Evolutionary conservation across 169 alveolate species (phyloP).

Genomic region (Cryptosporidium muris): DNA sequence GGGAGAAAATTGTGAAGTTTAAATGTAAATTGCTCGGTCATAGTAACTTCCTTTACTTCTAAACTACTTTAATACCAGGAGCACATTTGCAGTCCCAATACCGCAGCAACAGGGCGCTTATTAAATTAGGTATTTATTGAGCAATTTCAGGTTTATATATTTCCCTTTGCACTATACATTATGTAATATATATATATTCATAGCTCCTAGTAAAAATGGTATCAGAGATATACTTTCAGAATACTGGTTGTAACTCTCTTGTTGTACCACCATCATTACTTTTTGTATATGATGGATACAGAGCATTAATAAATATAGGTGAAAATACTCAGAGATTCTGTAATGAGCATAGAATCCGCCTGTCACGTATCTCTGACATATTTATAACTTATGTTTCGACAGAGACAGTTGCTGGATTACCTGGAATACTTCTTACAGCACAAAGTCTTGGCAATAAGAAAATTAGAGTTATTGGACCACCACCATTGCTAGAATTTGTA

Average conservation of each 20-base stretch:
- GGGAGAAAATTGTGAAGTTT: too few species aligned
- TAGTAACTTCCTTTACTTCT: too few species aligned
- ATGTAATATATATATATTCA: too few species aligned
- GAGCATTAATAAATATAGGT: slow-evolving; percentile 83
- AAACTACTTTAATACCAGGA: too few species aligned
- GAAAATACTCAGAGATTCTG: slow-evolving; percentile 84
- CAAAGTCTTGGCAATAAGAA: slow-evolving; percentile 77
- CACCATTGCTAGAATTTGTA: slow-evolving; percentile 39
- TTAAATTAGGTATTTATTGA: neutral
- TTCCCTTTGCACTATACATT: neutral
- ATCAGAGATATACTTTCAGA: slow-evolving; percentile 78
- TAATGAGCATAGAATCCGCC: slow-evolving; percentile 80
- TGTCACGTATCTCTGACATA: slow-evolving; percentile 76
- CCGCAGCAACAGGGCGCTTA: neutral
- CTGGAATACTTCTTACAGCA: slow-evolving; percentile 82
- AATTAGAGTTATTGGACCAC: slow-evolving; percentile 82
- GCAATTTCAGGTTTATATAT: neutral
- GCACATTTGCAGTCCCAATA: neutral
- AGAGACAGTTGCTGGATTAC: slow-evolving; percentile 81
- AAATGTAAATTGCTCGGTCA: too few species aligned
- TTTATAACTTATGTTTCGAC: slow-evolving; percentile 79
- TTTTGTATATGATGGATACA: slow-evolving; percentile 77
- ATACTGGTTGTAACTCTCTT: slow-evolving; percentile 80
- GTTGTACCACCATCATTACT: slow-evolving; percentile 84
- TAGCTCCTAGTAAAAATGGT: neutral